phyloP scores from a whole-genome alignment of 257 asterid species.

The Penstemon newberryi region DNA sequence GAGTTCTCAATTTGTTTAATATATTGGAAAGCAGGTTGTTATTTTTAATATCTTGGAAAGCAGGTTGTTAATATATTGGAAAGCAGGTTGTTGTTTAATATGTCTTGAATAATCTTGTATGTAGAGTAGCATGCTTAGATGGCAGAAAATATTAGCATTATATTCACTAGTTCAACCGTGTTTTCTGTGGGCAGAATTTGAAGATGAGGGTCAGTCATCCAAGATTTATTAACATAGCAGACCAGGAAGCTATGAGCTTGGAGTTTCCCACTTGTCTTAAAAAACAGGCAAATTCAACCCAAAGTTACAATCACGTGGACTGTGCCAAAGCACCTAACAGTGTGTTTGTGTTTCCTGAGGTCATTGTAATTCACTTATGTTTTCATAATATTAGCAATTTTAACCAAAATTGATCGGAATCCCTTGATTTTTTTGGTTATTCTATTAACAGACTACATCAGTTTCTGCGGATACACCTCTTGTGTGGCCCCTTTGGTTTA shows the following conservation, averaged over 20 bases:
- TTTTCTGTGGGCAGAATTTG: slow-evolving; percentile 64
- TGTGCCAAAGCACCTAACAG: slow-evolving; percentile 34
- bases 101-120: slow-evolving; percentile 20
- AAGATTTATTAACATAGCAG: slow-evolving; percentile 71
- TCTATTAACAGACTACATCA: slow-evolving; percentile 50
- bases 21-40: slow-evolving; percentile 3
- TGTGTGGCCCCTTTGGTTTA: slow-evolving; percentile 90
- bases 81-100: slow-evolving; percentile 10
- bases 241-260: slow-evolving; percentile 48
- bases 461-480: slow-evolving; percentile 57
- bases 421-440: slow-evolving; percentile 23
- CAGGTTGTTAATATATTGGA: neutral
- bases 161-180: slow-evolving; percentile 30
- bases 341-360: slow-evolving; percentile 77
- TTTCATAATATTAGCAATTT: slow-evolving; percentile 24
- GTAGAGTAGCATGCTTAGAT: slow-evolving; percentile 8
- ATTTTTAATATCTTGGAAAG: slow-evolving; percentile 13
- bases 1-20: neutral
- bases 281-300: slow-evolving; percentile 45
- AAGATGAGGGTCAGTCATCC: slow-evolving; percentile 88
- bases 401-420: slow-evolving; percentile 21
- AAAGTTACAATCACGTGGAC: slow-evolving; percentile 35
- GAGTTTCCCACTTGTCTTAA: slow-evolving; percentile 78
- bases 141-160: slow-evolving; percentile 25
- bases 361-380: slow-evolving; percentile 34